Conservation (phyloP, 2,329 filamentous ascomycete genomes). For the Hypoxylon sp. region DNA sequence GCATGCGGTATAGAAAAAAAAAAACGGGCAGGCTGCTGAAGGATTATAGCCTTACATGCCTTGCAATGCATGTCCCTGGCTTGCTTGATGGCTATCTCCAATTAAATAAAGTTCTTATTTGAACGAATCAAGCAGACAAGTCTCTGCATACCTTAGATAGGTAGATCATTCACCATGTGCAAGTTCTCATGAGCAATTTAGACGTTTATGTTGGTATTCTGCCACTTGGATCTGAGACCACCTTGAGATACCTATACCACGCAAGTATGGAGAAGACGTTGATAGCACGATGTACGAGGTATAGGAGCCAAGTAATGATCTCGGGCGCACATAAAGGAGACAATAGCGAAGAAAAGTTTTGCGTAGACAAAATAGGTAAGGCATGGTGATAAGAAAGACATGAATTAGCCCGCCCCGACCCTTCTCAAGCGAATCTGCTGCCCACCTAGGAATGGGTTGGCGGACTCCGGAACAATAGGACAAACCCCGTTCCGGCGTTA, state of each 20-base stretch:
- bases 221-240: too few relatives aligned
- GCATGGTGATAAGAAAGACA: constrained; percentile 23
- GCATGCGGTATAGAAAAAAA: background rate
- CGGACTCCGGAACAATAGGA: constrained; percentile 4
- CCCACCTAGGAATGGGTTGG: constrained; percentile 1
- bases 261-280: too few relatives aligned
- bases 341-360: too few relatives aligned
- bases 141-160: background rate
- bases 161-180: background rate
- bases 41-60: constrained; percentile 19
- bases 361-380: constrained; percentile 19
- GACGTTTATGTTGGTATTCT: too few relatives aligned
- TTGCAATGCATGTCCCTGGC: too few relatives aligned
- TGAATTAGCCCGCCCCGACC: too few relatives aligned
- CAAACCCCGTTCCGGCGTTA: constrained; percentile 13
- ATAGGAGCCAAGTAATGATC: background rate
- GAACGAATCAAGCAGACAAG: constrained; percentile 10
- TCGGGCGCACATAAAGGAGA: background rate
- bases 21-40: constrained; percentile 9
- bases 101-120: constrained; percentile 33
- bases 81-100: constrained; percentile 3
- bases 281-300: too few relatives aligned
- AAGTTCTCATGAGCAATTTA: too few relatives aligned
- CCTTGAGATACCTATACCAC: too few relatives aligned
- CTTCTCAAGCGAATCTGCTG: constrained; percentile 7